These are phyloP conservation scores for Phytophthora sp. DNA, from an alignment of 352 stramenopile genomes.

Conservation along the genomic window DNA sequence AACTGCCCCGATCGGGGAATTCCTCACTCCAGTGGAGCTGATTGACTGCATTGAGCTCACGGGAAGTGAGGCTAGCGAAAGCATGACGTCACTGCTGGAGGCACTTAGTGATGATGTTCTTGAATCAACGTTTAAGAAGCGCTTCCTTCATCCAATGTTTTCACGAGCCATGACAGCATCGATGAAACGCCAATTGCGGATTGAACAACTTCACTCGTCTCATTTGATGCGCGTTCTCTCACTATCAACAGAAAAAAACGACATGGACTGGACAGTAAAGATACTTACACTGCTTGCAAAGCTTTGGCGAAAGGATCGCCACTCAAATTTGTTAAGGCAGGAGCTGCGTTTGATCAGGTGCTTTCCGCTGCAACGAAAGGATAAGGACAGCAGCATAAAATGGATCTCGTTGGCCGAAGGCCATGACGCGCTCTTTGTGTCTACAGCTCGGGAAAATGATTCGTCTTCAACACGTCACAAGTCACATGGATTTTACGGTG, in stretches of 20 bases:
- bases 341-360: constrained; percentile 79
- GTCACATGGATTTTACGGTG: constrained; percentile 43
- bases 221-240: constrained; percentile 67
- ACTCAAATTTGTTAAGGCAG: constrained; percentile 51
- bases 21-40: constrained; percentile 44
- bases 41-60: constrained; percentile 45
- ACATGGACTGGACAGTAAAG: constrained; percentile 42
- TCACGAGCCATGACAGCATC: constrained; percentile 41
- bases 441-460: constrained; percentile 6
- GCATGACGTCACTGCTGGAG: constrained; percentile 14
- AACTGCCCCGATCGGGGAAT: not conserved
- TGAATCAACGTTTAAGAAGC: constrained; percentile 51
- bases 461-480: not conserved
- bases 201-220: constrained; percentile 68
- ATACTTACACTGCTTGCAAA: constrained; percentile 62
- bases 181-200: constrained; percentile 64
- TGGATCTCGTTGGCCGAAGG: constrained; percentile 57
- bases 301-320: constrained; percentile 60
- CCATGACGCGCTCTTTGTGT: constrained; percentile 40
- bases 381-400: constrained; percentile 1
- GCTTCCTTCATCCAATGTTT: constrained; percentile 50
- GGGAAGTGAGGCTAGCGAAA: constrained; percentile 15
- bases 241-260: constrained; percentile 39
- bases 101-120: constrained; percentile 31
- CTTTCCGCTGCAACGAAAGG: constrained; percentile 57